Conservation (phyloP, 2,329 filamentous ascomycete genomes). For the Trichoderma citrinoviride region DNA sequence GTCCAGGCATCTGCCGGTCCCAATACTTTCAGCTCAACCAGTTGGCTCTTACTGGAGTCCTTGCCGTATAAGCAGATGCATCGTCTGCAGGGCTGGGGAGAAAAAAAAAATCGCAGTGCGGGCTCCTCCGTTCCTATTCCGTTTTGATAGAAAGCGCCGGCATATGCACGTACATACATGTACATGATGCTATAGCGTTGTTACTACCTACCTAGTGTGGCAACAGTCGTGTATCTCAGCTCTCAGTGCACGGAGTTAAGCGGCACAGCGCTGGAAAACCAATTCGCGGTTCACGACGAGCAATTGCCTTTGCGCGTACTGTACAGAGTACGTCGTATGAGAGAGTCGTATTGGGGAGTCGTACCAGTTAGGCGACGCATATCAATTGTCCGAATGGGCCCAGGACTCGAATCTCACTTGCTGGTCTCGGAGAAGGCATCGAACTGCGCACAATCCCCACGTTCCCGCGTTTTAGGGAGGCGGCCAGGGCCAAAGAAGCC, state of each 20-base stretch:
- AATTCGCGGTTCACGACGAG: neutral
- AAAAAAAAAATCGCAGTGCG: neutral
- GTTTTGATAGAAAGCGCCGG: slow-evolving; percentile 2
- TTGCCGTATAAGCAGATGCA: neutral
- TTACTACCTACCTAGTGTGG: slow-evolving; percentile 17
- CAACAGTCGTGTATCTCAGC: neutral
- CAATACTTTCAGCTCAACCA: slow-evolving; percentile 12
- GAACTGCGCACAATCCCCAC: slow-evolving; percentile 4
- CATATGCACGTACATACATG: slow-evolving; percentile 7
- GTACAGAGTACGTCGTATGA: too few species aligned
- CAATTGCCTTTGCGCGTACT: neutral
- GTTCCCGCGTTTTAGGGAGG: slow-evolving; percentile 16
- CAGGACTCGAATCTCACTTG: slow-evolving; percentile 1
- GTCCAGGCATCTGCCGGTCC: slow-evolving; percentile 11
- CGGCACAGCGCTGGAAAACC: neutral
- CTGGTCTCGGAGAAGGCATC: slow-evolving; percentile 4
- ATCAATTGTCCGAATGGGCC: slow-evolving; percentile 18
- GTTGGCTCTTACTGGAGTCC: neutral
- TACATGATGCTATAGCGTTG: neutral
- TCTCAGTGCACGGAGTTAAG: neutral
- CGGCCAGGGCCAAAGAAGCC: slow-evolving; percentile 13
- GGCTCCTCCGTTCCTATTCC: neutral
- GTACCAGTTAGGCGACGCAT: neutral
- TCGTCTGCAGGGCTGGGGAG: slow-evolving; percentile 8
- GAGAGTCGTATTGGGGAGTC: too few species aligned